Evolutionary conservation across 495 filamentous ascomycete species (phyloP).

Genomic region (Tuber aestivum): DNA sequence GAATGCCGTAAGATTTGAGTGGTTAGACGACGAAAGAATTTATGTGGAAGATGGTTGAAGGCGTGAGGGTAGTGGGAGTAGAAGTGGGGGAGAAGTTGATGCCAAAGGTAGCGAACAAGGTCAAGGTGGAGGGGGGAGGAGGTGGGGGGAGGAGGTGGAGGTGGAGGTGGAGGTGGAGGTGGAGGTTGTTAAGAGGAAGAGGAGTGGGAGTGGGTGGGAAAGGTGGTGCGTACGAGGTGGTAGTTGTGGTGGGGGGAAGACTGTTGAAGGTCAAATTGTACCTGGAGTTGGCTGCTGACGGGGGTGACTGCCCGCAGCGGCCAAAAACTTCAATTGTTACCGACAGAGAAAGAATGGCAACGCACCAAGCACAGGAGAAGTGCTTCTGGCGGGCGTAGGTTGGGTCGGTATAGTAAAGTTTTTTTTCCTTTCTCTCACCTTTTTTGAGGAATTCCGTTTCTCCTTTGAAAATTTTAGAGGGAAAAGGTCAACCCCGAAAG

Average conservation of each 20-base stretch:
- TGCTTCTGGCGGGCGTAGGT: not conserved
- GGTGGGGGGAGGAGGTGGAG: too few species aligned
- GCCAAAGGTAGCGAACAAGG: slow-evolving; percentile 14
- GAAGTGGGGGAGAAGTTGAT: not conserved
- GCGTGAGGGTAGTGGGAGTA: not conserved
- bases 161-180: slow-evolving; percentile 17
- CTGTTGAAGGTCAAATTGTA: not conserved
- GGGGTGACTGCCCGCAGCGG: not conserved
- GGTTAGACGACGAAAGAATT: not conserved
- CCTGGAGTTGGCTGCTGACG: not conserved
- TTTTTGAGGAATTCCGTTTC: too few species aligned
- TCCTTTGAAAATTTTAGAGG: not conserved
- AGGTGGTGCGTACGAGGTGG: slow-evolving; percentile 7
- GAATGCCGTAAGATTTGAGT: slow-evolving; percentile 16
- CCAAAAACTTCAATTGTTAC: not conserved
- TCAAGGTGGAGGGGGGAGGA: slow-evolving; percentile 31
- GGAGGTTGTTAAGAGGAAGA: slow-evolving; percentile 23
- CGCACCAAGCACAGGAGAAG: not conserved
- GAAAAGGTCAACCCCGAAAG: not conserved
- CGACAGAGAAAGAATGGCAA: slow-evolving; percentile 2
- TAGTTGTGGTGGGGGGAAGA: slow-evolving; percentile 27
- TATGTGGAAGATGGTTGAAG: not conserved
- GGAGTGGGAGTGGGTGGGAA: slow-evolving; percentile 21
- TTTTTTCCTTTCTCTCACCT: not conserved
- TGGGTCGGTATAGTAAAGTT: not conserved